Conservation (phyloP, 768 basidiomycete genomes). For the Mycena capillaripes region DNA sequence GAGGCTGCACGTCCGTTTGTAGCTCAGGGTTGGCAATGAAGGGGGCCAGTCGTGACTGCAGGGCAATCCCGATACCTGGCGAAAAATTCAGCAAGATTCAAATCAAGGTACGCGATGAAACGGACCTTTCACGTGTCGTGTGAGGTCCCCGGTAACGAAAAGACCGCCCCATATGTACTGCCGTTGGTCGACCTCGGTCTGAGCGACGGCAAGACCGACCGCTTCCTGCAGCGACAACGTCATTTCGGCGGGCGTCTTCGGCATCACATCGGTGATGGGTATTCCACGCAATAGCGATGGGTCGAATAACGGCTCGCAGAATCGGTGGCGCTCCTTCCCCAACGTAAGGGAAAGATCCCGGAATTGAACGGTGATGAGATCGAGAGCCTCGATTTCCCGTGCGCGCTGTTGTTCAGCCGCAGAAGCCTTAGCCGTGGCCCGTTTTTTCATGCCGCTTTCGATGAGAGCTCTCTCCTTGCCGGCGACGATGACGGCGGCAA, state of each 20-base stretch:
- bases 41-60: slow-evolving; percentile 79
- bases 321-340: slow-evolving; percentile 90
- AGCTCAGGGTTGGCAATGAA: slow-evolving; percentile 75
- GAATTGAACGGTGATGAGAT: slow-evolving; percentile 85
- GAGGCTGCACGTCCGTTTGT: slow-evolving; percentile 80
- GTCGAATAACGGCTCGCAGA: slow-evolving; percentile 93
- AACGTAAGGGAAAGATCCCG: slow-evolving; percentile 78
- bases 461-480: slow-evolving; percentile 94
- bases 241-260: slow-evolving; percentile 43
- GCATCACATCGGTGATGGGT: slow-evolving; percentile 33
- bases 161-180: slow-evolving; percentile 84
- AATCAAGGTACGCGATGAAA: slow-evolving; percentile 23
- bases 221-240: slow-evolving; percentile 73
- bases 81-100: slow-evolving; percentile 1
- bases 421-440: slow-evolving; percentile 76
- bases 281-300: slow-evolving; percentile 66
- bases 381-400: slow-evolving; percentile 85
- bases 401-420: slow-evolving; percentile 88
- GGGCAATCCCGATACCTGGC: slow-evolving; percentile 73
- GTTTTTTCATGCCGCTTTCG: slow-evolving; percentile 86
- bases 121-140: slow-evolving; percentile 79
- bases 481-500: slow-evolving; percentile 90
- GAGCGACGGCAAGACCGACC: slow-evolving; percentile 72
- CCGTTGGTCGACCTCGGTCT: slow-evolving; percentile 75
- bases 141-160: slow-evolving; percentile 85